phyloP scores from a whole-genome alignment of 805 yeast species.

The Brettanomyces custersianus region DNA sequence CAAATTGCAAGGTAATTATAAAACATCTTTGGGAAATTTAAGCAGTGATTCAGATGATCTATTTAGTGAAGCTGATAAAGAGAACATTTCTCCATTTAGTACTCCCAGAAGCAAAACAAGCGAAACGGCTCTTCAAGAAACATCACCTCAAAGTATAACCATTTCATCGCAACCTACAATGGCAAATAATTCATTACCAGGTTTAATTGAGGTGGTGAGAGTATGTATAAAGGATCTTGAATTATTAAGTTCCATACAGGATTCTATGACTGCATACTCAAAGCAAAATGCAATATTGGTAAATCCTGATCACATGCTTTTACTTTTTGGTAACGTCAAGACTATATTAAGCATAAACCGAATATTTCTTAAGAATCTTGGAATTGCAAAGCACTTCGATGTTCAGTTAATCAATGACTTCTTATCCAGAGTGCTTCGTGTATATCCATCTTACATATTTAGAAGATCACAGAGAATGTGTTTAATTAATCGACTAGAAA shows the following conservation, averaged over 20 bases:
- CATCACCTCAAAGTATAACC: too few species aligned
- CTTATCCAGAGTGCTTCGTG: constrained; percentile 15
- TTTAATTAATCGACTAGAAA: background rate
- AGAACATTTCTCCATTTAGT: background rate
- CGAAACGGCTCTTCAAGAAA: too few species aligned
- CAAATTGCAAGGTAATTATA: background rate
- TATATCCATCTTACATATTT: constrained; percentile 18
- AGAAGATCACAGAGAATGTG: background rate
- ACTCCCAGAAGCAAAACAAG: too few species aligned
- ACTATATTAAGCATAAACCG: constrained; percentile 9
- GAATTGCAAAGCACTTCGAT: constrained; percentile 2
- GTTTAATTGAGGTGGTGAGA: too few species aligned
- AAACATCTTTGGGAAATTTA: background rate
- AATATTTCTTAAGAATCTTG: constrained; percentile 7
- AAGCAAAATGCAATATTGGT: constrained; percentile 3
- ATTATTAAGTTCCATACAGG: background rate
- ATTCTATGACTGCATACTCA: constrained; percentile 2
- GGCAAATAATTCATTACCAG: too few species aligned
- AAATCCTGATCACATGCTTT: background rate
- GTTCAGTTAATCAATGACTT: constrained; percentile 10
- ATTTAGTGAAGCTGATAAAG: background rate
- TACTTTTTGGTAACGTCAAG: constrained; percentile 13
- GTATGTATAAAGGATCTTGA: constrained; percentile 2
- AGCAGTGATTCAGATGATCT: too few species aligned
- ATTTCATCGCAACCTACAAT: too few species aligned